Evolutionary conservation across 257 asterid species (phyloP).

Genomic region (Dorcoceras hygrometricum): DNA sequence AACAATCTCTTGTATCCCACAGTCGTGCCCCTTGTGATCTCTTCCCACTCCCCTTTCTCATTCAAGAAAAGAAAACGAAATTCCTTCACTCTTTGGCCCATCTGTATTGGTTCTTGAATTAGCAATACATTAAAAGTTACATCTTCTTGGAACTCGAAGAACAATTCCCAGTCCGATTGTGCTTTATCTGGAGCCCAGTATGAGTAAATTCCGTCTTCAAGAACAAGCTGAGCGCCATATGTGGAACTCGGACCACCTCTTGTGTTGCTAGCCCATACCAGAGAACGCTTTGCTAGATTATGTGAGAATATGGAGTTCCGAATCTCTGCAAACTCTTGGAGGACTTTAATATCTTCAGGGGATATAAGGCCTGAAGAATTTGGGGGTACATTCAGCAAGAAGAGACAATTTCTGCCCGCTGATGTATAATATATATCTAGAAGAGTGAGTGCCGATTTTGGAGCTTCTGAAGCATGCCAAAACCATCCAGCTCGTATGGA

Average conservation of each 20-base stretch:
- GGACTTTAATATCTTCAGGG: slow-evolving; percentile 71
- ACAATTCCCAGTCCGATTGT: slow-evolving; percentile 42
- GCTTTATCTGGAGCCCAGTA: slow-evolving; percentile 77
- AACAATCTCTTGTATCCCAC: slow-evolving; percentile 86
- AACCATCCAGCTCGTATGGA: slow-evolving; percentile 96
- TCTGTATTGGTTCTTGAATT: slow-evolving; percentile 91
- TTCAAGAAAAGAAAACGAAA: slow-evolving; percentile 63
- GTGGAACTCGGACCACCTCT: slow-evolving; percentile 44
- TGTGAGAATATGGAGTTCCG: slow-evolving; percentile 57
- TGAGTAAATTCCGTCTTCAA: slow-evolving; percentile 57
- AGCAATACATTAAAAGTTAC: slow-evolving; percentile 61
- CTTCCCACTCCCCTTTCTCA: slow-evolving; percentile 51
- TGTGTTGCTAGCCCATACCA: slow-evolving; percentile 62
- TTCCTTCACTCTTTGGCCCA: slow-evolving; percentile 79
- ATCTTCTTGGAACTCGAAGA: slow-evolving; percentile 41
- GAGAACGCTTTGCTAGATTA: slow-evolving; percentile 56
- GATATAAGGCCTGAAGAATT: slow-evolving; percentile 93
- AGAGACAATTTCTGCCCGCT: slow-evolving; percentile 82
- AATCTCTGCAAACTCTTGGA: slow-evolving; percentile 62
- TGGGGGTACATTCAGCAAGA: slow-evolving; percentile 87
- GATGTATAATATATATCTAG: slow-evolving; percentile 90
- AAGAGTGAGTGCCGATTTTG: slow-evolving; percentile 72
- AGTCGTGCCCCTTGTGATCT: slow-evolving; percentile 58
- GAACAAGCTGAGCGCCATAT: slow-evolving; percentile 47
- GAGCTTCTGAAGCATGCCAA: slow-evolving; percentile 84